phyloP scores from a whole-genome alignment of 148 eudicot species.

The Silene latifolia region DNA sequence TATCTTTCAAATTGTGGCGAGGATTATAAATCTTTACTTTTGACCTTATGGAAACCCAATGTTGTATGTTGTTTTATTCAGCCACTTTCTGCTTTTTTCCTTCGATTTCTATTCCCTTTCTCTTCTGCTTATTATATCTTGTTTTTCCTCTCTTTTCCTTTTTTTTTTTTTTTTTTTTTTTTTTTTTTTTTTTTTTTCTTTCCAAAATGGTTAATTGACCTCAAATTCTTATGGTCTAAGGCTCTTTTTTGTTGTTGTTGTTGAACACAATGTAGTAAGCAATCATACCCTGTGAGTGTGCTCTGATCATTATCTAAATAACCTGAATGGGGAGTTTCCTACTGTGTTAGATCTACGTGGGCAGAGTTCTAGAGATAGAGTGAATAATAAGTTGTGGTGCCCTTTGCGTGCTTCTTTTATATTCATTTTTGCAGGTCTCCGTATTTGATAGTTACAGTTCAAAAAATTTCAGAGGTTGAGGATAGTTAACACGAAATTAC shows the following conservation, averaged over 20 bases:
- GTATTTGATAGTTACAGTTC: too few species aligned
- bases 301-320: neutral
- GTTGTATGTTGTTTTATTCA: neutral
- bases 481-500: neutral
- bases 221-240: neutral
- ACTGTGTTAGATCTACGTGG: neutral
- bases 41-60: neutral
- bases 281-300: neutral
- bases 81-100: neutral
- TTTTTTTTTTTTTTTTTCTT: too few species aligned
- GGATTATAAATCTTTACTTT: neutral
- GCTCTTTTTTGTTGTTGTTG: neutral
- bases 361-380: neutral
- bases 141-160: neutral
- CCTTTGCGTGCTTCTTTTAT: neutral
- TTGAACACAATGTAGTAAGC: neutral
- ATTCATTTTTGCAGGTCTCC: neutral
- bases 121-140: neutral
- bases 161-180: too few species aligned
- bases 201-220: too few species aligned
- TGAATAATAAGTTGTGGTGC: neutral
- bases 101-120: neutral
- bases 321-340: neutral
- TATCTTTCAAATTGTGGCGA: neutral
- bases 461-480: neutral